Conservation (phyloP, 129 eudicot genomes). For the Saussurea involucrata region DNA sequence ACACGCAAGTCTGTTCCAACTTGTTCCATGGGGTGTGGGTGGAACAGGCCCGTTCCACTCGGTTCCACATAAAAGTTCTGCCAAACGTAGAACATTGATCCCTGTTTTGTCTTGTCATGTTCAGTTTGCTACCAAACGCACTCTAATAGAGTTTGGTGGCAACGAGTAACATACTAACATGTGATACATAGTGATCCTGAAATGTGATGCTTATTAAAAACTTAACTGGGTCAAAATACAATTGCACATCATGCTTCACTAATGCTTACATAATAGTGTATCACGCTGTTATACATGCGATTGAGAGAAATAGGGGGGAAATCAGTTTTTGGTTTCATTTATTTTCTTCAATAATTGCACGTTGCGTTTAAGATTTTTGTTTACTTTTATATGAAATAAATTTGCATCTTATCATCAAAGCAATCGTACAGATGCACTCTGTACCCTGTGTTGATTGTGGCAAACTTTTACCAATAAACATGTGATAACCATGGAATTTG, state of each 20-base stretch:
- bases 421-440: not conserved
- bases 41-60: too few relatives aligned
- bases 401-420: not conserved
- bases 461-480: not conserved
- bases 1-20: too few relatives aligned
- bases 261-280: not conserved
- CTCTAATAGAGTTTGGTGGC: not conserved
- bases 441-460: not conserved
- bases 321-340: not conserved
- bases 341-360: not conserved
- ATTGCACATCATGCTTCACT: not conserved
- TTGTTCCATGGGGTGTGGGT: too few relatives aligned
- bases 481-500: not conserved
- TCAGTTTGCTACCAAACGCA: too few relatives aligned
- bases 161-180: too few relatives aligned
- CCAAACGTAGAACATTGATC: too few relatives aligned
- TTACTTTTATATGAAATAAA: not conserved
- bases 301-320: not conserved
- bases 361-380: not conserved
- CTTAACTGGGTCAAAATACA: not conserved
- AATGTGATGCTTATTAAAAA: too few relatives aligned
- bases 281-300: not conserved
- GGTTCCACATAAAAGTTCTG: too few relatives aligned
- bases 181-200: too few relatives aligned
- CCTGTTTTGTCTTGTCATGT: too few relatives aligned